Conservation (phyloP, 495 filamentous ascomycete genomes). For the Trichoderma erinaceum region DNA sequence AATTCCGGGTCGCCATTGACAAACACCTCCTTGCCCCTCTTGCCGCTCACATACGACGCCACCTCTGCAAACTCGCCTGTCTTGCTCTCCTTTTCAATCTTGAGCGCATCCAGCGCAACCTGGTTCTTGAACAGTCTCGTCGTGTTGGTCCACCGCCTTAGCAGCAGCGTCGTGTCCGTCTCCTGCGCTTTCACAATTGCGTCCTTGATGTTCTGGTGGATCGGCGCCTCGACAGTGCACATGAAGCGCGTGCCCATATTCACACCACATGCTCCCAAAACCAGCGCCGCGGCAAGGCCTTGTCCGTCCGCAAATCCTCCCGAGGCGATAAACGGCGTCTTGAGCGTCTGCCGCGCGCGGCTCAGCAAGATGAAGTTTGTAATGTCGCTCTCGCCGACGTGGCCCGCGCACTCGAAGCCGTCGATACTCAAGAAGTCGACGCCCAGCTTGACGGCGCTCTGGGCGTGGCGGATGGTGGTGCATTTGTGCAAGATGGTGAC, state of each 20-base stretch:
- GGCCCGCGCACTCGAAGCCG: conserved; percentile 93
- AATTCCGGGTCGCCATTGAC: conserved; percentile 84
- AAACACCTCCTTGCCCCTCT: conserved; percentile 88
- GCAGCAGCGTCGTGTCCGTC: conserved; percentile 81
- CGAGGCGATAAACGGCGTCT: conserved; percentile 87
- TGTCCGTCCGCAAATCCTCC: conserved; percentile 95
- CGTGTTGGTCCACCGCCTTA: conserved; percentile 92
- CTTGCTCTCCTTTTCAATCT: conserved; percentile 77
- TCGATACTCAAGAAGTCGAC: conserved; percentile 96
- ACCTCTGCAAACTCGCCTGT: conserved; percentile 90
- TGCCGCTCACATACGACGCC: conserved; percentile 82
- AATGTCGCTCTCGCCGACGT: conserved; percentile 90
- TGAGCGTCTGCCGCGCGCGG: conserved; percentile 76
- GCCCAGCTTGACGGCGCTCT: conserved; percentile 86
- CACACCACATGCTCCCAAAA: conserved; percentile 86
- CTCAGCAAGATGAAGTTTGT: conserved; percentile 94
- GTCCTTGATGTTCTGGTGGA: conserved; percentile 90
- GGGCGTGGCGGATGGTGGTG: conserved; percentile 90
- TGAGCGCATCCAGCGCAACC: conserved; percentile 69
- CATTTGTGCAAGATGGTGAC: conserved; percentile 91
- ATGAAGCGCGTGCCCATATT: conserved; percentile 97
- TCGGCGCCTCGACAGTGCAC: conserved; percentile 86
- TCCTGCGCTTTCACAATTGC: conserved; percentile 84
- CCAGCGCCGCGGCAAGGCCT: conserved; percentile 86
- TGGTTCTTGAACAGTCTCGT: conserved; percentile 84